phyloP scores from a whole-genome alignment of 192 early-diverging fungal species.

The Jimgerdemannia flammicorona region DNA sequence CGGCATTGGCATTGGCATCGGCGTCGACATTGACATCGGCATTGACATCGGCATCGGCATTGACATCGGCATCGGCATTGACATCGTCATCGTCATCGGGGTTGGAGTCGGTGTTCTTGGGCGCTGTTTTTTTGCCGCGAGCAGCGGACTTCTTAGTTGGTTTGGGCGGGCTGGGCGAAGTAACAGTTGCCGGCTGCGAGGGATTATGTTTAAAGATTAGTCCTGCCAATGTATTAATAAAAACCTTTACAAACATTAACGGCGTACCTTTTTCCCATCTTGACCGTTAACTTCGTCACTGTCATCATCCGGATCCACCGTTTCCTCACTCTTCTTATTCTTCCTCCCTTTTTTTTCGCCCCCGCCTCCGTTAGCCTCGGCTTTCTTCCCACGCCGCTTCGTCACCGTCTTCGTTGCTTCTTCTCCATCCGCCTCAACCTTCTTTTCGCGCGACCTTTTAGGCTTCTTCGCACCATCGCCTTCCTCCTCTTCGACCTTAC shows the following conservation, averaged over 20 bases:
- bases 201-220: background rate
- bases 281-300: background rate
- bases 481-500: too few relatives aligned
- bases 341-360: background rate
- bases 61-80: too few relatives aligned
- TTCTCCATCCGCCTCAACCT: background rate
- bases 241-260: background rate
- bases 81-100: too few relatives aligned
- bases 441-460: background rate
- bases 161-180: too few relatives aligned
- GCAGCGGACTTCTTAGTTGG: too few relatives aligned
- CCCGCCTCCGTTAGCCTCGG: background rate
- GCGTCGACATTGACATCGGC: too few relatives aligned
- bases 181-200: too few relatives aligned
- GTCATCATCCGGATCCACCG: background rate
- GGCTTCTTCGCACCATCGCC: too few relatives aligned
- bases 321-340: background rate
- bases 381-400: background rate
- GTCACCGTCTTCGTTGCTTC: background rate
- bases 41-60: too few relatives aligned
- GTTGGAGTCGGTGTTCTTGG: too few relatives aligned
- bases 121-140: too few relatives aligned
- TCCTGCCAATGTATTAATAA: background rate
- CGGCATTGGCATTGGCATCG: too few relatives aligned
- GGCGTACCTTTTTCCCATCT: background rate